Evolutionary conservation across 441 rosid species (phyloP).

Genomic region (Arabidopsis lyrata): DNA sequence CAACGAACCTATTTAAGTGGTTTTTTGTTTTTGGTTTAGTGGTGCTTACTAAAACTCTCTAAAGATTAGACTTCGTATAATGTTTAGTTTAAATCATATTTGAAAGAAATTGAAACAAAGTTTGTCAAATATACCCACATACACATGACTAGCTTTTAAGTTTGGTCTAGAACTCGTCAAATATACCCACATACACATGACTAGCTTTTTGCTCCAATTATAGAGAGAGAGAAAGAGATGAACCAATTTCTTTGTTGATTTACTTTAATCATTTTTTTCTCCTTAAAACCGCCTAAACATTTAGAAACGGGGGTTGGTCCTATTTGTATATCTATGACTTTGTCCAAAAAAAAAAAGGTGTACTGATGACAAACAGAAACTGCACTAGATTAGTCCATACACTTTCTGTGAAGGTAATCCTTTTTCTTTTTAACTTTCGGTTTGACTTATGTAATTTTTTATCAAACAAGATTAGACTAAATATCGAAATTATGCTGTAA

Average conservation of each 20-base stretch:
- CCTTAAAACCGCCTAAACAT: constrained; percentile 11
- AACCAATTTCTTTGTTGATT: background rate
- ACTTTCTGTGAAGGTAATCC: constrained; percentile 20
- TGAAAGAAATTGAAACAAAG: no score
- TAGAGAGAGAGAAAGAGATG: background rate
- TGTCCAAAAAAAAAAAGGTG: no score
- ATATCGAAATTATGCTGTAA: no score
- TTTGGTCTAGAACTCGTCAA: no score
- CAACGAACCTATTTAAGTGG: no score
- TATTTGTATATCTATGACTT: constrained; percentile 12
- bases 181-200: no score
- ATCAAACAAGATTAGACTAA: constrained; percentile 16
- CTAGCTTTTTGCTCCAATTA: constrained; percentile 8
- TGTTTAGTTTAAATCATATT: no score
- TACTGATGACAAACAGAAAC: constrained; percentile 23
- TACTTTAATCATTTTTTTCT: background rate
- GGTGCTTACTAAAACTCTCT: no score
- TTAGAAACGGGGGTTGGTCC: constrained; percentile 18
- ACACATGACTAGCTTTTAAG: background rate
- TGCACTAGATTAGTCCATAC: background rate
- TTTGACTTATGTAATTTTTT: constrained; percentile 9
- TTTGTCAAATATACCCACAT: no score
- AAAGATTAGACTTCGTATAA: no score
- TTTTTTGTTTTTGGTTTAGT: no score
- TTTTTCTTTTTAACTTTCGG: background rate